Conservation (phyloP, 2,329 filamentous ascomycete species). For the Simplicillium aogashimaense region DNA sequence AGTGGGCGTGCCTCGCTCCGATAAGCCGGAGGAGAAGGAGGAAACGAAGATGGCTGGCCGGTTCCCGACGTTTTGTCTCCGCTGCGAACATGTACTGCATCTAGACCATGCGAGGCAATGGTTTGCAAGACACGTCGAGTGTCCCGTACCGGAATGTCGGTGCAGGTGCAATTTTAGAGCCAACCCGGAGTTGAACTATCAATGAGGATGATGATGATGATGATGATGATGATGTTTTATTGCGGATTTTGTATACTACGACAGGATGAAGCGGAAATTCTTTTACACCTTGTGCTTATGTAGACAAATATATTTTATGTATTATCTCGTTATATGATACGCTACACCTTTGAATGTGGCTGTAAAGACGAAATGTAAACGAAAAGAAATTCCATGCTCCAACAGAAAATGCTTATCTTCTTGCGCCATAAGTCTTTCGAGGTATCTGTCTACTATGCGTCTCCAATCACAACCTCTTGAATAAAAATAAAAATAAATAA, state of each 20-base stretch:
- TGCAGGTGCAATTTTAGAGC: conserved; percentile 54
- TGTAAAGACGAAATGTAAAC: too few relatives aligned
- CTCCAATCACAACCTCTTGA: too few relatives aligned
- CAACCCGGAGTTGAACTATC: conserved; percentile 49
- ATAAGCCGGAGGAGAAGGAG: conserved; percentile 40
- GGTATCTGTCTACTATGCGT: too few relatives aligned
- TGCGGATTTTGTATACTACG: neutral
- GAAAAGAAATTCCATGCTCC: too few relatives aligned
- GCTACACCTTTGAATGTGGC: too few relatives aligned
- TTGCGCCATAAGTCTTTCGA: too few relatives aligned
- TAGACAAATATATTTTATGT: neutral
- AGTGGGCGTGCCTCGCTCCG: conserved; percentile 53
- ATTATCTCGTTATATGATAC: neutral
- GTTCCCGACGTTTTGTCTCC: conserved; percentile 60
- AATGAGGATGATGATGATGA: conserved; percentile 14
- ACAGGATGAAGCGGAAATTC: too few relatives aligned
- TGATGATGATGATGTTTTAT: neutral
- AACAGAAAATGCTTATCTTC: too few relatives aligned
- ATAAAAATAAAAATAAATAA: too few relatives aligned
- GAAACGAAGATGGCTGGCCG: conserved; percentile 41
- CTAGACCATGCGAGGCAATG: conserved; percentile 58
- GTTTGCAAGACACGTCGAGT: conserved; percentile 56
- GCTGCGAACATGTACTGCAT: conserved; percentile 59
- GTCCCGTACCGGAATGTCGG: conserved; percentile 58
- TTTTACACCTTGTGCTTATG: neutral